A percentile compares a stretch with the other conserved stretches of the same genome.
Conservation (phyloP, 768 basidiomycete genomes). For the Collybia mongolica region DNA sequence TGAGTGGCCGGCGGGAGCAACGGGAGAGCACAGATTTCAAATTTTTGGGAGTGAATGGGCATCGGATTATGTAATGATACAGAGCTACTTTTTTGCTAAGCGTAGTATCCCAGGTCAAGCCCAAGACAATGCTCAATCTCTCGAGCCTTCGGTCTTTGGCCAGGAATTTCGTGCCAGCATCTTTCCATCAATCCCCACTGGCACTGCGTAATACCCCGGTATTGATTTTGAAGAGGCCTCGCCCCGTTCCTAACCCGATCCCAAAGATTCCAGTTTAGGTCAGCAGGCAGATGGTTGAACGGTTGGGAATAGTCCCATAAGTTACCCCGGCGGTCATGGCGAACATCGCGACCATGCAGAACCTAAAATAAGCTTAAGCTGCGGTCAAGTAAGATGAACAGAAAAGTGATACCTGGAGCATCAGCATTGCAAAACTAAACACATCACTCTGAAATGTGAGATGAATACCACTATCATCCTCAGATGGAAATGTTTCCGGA, state of each 20-base stretch:
- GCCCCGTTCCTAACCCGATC: background rate
- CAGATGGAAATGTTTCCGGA: background rate
- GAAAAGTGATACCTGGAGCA: background rate
- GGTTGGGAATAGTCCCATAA: background rate
- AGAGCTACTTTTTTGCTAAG: too few species aligned
- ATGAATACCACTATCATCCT: background rate
- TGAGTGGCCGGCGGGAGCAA: conserved; percentile 6
- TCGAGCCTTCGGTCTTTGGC: too few species aligned
- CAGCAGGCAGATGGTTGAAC: background rate
- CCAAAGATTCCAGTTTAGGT: background rate
- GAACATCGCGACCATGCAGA: background rate
- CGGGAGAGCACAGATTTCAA: background rate
- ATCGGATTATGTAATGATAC: too few species aligned
- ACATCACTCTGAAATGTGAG: background rate
- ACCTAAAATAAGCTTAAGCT: background rate
- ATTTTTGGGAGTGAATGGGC: background rate
- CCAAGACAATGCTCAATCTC: too few species aligned
- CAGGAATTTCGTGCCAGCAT: background rate
- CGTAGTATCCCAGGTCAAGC: too few species aligned
- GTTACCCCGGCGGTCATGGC: background rate
- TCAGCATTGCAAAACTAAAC: background rate
- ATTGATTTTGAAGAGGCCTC: background rate
- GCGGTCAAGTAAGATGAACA: background rate
- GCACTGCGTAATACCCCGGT: background rate
- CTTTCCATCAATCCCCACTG: background rate